Conservation (phyloP, 441 rosid genomes). For the Mallotus japonicus region DNA sequence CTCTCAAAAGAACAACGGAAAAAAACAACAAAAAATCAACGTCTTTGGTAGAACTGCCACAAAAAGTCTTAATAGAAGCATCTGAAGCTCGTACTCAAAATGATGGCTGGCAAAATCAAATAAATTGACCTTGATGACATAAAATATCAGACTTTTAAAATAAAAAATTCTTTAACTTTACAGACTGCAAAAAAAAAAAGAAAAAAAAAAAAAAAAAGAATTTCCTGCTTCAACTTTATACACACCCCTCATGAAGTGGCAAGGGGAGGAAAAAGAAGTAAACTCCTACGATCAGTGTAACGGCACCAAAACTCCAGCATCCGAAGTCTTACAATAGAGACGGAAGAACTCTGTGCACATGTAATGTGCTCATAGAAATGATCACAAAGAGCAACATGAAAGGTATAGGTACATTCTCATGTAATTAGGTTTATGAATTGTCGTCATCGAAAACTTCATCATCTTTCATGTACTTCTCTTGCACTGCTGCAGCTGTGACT, state of each 20-base stretch:
- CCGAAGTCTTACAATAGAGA: not conserved
- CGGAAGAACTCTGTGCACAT: not conserved
- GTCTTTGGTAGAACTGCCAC: not conserved
- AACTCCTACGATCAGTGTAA: not conserved
- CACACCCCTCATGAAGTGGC: not conserved
- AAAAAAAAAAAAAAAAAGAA: not conserved
- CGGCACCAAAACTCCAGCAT: not conserved
- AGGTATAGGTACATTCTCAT: conserved; percentile 2
- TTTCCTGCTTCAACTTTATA: not conserved
- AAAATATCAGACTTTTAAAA: not conserved
- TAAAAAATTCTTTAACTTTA: not conserved
- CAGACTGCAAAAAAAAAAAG: not conserved
- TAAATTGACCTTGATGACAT: not conserved
- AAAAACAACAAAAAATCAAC: not conserved
- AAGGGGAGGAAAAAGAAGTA: not conserved
- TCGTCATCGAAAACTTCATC: conserved; percentile 35
- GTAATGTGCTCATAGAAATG: not conserved
- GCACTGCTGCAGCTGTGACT: conserved; percentile 75
- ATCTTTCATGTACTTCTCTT: conserved; percentile 83
- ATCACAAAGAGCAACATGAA: not conserved
- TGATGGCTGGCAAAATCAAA: not conserved
- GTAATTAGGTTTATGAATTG: conserved; percentile 13
- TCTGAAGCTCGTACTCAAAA: not conserved
- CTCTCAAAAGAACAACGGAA: not conserved
- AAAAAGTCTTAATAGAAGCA: not conserved